Percentiles rank a stretch among this genome's conserved stretches.
Conservation (phyloP, 2,329 filamentous ascomycete genomes). For the Diaporthe batatas region DNA sequence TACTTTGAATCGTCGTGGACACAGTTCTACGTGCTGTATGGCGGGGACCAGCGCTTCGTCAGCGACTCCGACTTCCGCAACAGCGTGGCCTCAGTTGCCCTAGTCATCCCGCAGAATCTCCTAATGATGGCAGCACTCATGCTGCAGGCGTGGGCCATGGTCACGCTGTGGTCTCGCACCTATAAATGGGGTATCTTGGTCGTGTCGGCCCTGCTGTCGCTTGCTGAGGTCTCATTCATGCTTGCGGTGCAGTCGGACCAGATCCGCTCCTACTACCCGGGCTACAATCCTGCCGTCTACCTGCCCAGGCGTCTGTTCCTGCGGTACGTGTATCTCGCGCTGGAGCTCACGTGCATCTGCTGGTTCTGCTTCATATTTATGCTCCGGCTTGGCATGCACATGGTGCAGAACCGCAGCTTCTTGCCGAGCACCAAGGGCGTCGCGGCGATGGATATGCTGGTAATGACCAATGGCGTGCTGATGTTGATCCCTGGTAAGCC, state of each 20-base stretch:
- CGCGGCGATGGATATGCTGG: constrained; percentile 66
- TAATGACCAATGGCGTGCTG: constrained; percentile 68
- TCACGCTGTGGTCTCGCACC: constrained; percentile 59
- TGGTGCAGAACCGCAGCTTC: constrained; percentile 61
- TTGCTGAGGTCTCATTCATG: constrained; percentile 49
- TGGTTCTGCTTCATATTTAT: constrained; percentile 72
- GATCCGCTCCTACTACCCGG: constrained; percentile 49
- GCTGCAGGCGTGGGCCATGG: constrained; percentile 66
- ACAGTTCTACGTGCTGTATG: constrained; percentile 72
- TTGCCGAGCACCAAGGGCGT: constrained; percentile 58
- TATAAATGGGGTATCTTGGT: constrained; percentile 49
- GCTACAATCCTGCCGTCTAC: constrained; percentile 19
- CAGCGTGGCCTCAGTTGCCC: constrained; percentile 56
- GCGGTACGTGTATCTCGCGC: constrained; percentile 52
- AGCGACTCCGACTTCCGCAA: constrained; percentile 52
- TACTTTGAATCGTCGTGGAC: constrained; percentile 73
- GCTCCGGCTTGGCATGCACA: constrained; percentile 62
- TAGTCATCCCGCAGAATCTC: constrained; percentile 60
- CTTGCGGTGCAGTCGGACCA: constrained; percentile 55
- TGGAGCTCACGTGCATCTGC: constrained; percentile 50
- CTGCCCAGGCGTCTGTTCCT: constrained; percentile 52
- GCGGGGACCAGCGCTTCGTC: constrained; percentile 67
- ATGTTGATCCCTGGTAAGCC: constrained; percentile 69
- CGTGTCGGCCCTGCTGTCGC: constrained; percentile 53
- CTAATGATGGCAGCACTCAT: constrained; percentile 62